These are phyloP conservation scores for Diaporthe vaccinii DNA, from an alignment of 2,329 filamentous ascomycete species.

Conservation along the genomic window DNA sequence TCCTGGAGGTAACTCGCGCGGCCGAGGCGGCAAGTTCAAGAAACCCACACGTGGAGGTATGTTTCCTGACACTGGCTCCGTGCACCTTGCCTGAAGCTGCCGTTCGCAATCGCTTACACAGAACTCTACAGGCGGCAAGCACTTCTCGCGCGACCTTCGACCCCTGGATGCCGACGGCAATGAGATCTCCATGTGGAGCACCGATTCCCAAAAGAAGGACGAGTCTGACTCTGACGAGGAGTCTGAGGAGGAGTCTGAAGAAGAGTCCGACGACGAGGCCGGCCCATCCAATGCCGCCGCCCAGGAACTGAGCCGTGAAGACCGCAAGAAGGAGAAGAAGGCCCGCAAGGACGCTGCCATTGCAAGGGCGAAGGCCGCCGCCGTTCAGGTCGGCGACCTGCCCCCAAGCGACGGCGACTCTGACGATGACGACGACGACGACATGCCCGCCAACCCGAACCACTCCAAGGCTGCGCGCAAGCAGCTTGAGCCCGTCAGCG, in stretches of 20 bases:
- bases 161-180: conserved; percentile 92
- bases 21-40: conserved; percentile 92
- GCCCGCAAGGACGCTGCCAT: conserved; percentile 92
- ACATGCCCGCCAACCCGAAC: conserved; percentile 91
- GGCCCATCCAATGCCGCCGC: conserved; percentile 54
- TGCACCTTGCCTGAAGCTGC: background rate
- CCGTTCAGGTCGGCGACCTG: conserved; percentile 86
- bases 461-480: conserved; percentile 82
- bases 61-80: conserved; percentile 44
- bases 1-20: conserved; percentile 70
- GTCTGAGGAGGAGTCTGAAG: conserved; percentile 63
- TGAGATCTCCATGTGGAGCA: conserved; percentile 88
- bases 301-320: conserved; percentile 79
- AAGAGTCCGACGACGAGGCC: conserved; percentile 57
- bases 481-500: conserved; percentile 62
- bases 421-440: conserved; percentile 69
- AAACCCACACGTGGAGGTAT: conserved; percentile 93
- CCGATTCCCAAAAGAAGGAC: conserved; percentile 63
- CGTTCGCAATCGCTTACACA: conserved; percentile 41
- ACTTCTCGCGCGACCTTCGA: conserved; percentile 92
- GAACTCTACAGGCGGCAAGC: conserved; percentile 80
- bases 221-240: conserved; percentile 64
- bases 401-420: conserved; percentile 79
- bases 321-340: conserved; percentile 89
- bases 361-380: conserved; percentile 77